A percentile compares a stretch with the other conserved stretches of the same genome.
phyloP scores from a whole-genome alignment of 2,329 filamentous ascomycete species.

The Endoconidiophora laricicola region DNA sequence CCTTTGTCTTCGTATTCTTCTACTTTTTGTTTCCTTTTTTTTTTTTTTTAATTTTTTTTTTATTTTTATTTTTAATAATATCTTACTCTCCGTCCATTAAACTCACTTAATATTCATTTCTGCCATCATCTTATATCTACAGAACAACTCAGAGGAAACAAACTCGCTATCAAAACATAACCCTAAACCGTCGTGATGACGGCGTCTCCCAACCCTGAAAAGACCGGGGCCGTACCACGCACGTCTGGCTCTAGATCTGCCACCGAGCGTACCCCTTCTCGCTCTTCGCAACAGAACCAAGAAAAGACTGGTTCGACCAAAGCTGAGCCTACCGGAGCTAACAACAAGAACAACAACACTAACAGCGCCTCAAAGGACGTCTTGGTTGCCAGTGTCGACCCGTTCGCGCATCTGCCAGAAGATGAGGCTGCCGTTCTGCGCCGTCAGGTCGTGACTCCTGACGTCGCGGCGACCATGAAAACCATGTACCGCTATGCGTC shows the following conservation, averaged over 20 bases:
- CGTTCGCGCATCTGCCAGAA: slow-evolving; percentile 44
- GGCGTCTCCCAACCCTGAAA: background rate
- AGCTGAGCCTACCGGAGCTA: background rate
- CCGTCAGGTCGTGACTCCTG: slow-evolving; percentile 49
- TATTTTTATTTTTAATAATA: background rate
- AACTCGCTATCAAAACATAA: background rate
- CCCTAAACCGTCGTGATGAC: background rate
- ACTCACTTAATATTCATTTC: background rate
- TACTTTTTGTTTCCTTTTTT: background rate
- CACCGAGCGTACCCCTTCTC: background rate
- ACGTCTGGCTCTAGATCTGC: background rate
- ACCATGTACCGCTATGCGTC: slow-evolving; percentile 57
- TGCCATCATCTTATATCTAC: background rate
- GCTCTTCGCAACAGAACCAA: background rate
- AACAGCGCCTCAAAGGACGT: background rate
- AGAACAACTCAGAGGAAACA: background rate
- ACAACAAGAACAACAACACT: background rate
- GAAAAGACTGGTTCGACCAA: background rate
- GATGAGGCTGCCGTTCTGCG: slow-evolving; percentile 51
- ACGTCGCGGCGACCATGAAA: slow-evolving; percentile 45
- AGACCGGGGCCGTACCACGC: background rate
- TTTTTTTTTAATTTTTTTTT: background rate
- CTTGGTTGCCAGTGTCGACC: slow-evolving; percentile 23
- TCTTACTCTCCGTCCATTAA: background rate
- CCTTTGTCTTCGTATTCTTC: background rate